Conservation (phyloP, 768 basidiomycete genomes). For the Chlorophyllum brunneum region DNA sequence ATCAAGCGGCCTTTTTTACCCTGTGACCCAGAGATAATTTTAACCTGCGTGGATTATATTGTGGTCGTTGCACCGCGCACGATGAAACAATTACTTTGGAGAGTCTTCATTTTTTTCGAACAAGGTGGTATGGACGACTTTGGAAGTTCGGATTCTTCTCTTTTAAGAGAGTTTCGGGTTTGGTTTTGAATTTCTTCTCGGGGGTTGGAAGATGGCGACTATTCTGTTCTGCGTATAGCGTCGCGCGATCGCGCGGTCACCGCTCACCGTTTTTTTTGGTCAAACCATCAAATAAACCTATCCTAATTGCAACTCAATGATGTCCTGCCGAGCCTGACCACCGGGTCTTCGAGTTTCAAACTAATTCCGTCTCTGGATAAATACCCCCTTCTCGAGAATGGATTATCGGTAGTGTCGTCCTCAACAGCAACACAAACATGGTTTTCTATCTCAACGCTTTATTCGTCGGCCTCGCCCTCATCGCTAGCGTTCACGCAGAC, state of each 20-base stretch:
- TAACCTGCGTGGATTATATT: not conserved
- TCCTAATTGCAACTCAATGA: no score
- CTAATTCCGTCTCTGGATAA: not conserved
- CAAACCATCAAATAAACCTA: no score
- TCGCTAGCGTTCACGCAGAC: slow-evolving; percentile 16
- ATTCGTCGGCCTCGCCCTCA: not conserved
- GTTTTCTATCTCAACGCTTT: not conserved
- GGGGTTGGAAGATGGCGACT: no score
- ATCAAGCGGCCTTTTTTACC: not conserved
- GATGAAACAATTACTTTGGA: no score
- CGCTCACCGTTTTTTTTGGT: no score
- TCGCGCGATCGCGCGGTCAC: no score
- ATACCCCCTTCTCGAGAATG: not conserved
- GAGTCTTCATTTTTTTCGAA: no score
- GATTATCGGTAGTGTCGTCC: not conserved
- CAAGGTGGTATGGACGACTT: no score
- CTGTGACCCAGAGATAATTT: not conserved
- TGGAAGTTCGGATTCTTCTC: no score
- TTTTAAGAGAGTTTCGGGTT: no score
- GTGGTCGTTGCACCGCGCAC: not conserved
- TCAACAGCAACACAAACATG: not conserved
- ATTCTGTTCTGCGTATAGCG: no score
- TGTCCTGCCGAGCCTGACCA: not conserved
- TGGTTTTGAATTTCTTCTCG: no score
- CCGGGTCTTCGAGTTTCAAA: not conserved